Evolutionary conservation across 163 green algal species (phyloP), one percentile per base, ranked within the genome.

Genomic region (Scenedesmus sp.): DNA sequence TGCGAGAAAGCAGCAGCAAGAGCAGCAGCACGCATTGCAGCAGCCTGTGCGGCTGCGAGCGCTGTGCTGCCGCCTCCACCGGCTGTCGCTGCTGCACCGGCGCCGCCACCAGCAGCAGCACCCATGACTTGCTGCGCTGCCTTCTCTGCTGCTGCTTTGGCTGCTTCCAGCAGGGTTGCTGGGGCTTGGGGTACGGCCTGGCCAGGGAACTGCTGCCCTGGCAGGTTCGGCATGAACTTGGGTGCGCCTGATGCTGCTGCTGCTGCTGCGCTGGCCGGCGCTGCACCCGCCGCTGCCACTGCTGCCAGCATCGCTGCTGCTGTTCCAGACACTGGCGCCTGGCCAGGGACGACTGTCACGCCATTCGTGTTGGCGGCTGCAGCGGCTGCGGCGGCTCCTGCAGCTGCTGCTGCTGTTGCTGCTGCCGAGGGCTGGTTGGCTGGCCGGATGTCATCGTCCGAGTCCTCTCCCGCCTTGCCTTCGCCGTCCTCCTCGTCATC

Each of bases 361-460:
- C 59, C 40, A 40, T 44, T n/a, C 78, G 44, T 79, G 30, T 84
- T 84, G 22, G 79, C 72, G 78, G 43, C 15, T 70, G 59, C 90
- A 83, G 82, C 85, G 68, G 82, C 81, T 20, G 70, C 61, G 13
- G 72, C 68, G 3, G 72, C 40, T 12, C 37, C 49, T 65, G 79
- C 87, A 37, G 40, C 59, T 40, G 79, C 53, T 65, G 59, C 83
- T 56, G 80, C 46, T 35, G 42, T 35, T 51, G 86, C 72, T 53
- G 61, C 46, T 46, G 42, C 56, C n/a, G 68, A 87, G 20, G 56
- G 68, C 43, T 73, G 81, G 22, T n/a, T 53, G 20, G n/a, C 26
- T 33, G 79, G 87, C 15, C 92, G 78, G 83, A 95, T 95, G 79
- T 93, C 89, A 43, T 93, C 91, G 46, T 95, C 88, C 1, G 37